Percentiles rank a stretch among this genome's conserved stretches.
These are phyloP conservation scores for Tephrocybe sp. DNA, from an alignment of 768 basidiomycete species.

Conservation along the genomic window DNA sequence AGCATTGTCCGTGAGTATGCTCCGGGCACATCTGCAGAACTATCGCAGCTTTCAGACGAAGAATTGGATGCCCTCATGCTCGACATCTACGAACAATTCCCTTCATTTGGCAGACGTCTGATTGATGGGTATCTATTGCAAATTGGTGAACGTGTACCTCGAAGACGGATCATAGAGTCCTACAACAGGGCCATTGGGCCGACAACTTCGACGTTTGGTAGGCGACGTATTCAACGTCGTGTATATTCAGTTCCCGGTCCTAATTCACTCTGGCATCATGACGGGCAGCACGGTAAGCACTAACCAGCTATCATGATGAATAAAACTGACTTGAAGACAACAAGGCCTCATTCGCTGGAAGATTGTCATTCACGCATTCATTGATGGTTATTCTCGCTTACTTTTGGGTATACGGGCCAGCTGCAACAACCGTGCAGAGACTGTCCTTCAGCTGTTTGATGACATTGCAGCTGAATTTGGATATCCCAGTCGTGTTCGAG, in stretches of 20 bases:
- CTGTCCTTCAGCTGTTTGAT: conserved; percentile 35
- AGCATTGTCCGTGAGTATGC: conserved; percentile 3
- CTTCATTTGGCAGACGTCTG: conserved; percentile 23
- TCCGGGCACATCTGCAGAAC: conserved; percentile 7
- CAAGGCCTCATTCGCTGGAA: conserved; percentile 31
- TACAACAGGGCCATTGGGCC: conserved; percentile 21
- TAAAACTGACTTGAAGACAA: too few species aligned
- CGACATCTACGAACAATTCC: conserved; percentile 22
- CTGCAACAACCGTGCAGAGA: conserved; percentile 39
- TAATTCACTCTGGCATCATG: conserved; percentile 31
- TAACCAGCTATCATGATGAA: too few species aligned
- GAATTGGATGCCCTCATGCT: conserved; percentile 22
- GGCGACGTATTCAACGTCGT: conserved; percentile 16
- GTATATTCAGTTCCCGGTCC: conserved; percentile 24
- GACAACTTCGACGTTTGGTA: conserved; percentile 13
- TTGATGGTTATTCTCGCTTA: conserved; percentile 26
- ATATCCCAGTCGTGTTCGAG: conserved; percentile 28
- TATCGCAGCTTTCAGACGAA: conserved; percentile 15
- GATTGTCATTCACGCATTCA: conserved; percentile 21
- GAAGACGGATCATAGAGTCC: conserved; percentile 18
- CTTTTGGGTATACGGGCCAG: conserved; percentile 32
- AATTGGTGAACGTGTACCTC: conserved; percentile 20
- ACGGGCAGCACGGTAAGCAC: conserved; percentile 32
- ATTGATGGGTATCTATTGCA: conserved; percentile 23
- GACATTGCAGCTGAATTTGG: conserved; percentile 22